Evolutionary conservation across 148 eudicot species (phyloP), one percentile per base, ranked within the genome.

Genomic region (Amaranthus hypochondriacus): DNA sequence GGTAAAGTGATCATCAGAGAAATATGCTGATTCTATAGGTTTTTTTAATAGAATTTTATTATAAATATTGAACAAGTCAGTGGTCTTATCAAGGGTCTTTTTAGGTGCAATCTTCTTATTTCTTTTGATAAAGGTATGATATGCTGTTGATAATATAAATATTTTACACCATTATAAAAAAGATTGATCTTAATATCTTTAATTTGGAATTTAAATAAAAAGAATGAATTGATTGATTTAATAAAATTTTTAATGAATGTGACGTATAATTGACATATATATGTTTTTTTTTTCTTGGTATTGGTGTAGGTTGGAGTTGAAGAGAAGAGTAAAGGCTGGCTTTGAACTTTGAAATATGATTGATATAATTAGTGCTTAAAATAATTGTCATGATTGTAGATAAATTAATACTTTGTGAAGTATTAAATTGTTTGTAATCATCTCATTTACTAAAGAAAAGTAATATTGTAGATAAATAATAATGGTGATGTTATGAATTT

Each of bases 251-350:
- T 44, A 70, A 70, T 49, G 56, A 54, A 58, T 28, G 42, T 71
- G 2, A 71, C 5, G 13, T 2, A 4, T 11, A 56, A 14, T 50
- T 63, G 18, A 50, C 12, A 49, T 48, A 28, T 28, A 28, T 39
- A 5, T 52, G 46, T 9, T 5, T 15, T 3, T 70, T 44, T 64
- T 18, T 9, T 47, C 4, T 60, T 68, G 68, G 4, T 74, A 18
- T 49, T 28, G 39, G 10, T 79, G 48, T 83, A 91, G 97, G 82
- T 77, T 73, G 80, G 97, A 91, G 82, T 64, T 91, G 80, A 82
- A 69, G 84, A 86, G 97, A 82, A 84, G 97, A 77, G 44, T 88
- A 11, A 86, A 71, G 60, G 81, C 53, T 15, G 70, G 65, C 5
- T 42, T 74, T 57, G 49, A 58, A 53, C 14, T 57, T 53, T 68